A percentile compares a stretch with the other conserved stretches of the same genome.
These are phyloP conservation scores for Emericellopsis cladophorae DNA, from an alignment of 2,329 filamentous ascomycete genomes.

Conservation along the genomic window DNA sequence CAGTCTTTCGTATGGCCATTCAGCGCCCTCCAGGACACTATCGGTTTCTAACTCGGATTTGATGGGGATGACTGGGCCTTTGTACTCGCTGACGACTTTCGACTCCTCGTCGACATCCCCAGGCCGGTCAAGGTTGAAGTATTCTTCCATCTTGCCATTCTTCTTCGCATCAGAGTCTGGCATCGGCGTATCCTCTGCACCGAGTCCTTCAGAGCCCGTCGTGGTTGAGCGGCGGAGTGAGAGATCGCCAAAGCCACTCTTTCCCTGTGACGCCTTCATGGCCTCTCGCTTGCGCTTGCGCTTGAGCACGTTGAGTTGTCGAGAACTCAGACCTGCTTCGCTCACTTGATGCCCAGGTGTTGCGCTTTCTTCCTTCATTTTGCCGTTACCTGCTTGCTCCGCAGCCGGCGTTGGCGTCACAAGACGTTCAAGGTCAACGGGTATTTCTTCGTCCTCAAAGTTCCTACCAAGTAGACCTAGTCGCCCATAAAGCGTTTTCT, in stretches of 20 bases:
- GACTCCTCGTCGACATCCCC: conserved; percentile 73
- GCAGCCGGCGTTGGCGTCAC: conserved; percentile 33
- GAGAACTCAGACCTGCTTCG: conserved; percentile 69
- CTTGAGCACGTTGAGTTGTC: conserved; percentile 89
- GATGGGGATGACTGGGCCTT: conserved; percentile 67
- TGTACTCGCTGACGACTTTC: conserved; percentile 92
- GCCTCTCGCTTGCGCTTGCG: conserved; percentile 85
- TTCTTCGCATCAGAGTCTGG: conserved; percentile 39
- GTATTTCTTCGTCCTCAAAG: conserved; percentile 71
- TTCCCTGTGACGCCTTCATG: conserved; percentile 74
- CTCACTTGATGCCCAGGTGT: conserved; percentile 33
- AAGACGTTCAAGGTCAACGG: conserved; percentile 23
- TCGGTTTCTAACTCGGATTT: conserved; percentile 78
- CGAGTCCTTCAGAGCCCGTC: conserved; percentile 46
- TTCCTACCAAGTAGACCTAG: conserved; percentile 77
- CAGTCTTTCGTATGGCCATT: conserved; percentile 90
- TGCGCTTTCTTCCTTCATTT: conserved; percentile 21
- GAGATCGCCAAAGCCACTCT: conserved; percentile 81
- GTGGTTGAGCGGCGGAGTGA: conserved; percentile 53
- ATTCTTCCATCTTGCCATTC: conserved; percentile 61
- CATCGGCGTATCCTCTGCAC: conserved; percentile 43
- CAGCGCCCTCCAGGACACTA: conserved; percentile 60
- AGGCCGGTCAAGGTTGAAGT: conserved; percentile 78
- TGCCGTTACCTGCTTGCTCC: conserved; percentile 17
- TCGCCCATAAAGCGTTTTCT: conserved; percentile 72